These are phyloP conservation scores for Didymella segeticola DNA, from an alignment of 2,329 filamentous ascomycete species.

Conservation along the genomic window DNA sequence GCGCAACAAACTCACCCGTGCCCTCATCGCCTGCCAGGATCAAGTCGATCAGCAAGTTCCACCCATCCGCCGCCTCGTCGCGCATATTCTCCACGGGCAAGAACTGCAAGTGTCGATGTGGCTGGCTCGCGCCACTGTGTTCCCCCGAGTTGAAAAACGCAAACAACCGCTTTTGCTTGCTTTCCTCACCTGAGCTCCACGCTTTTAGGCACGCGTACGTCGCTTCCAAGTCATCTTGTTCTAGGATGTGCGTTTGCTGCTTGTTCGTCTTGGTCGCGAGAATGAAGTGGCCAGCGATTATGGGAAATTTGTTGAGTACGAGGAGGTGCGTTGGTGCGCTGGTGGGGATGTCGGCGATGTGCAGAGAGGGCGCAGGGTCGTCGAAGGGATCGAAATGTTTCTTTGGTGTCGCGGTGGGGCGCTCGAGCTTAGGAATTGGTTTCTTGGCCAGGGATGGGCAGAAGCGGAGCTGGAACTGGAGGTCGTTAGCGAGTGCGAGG, in stretches of 20 bases:
- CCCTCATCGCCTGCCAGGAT: conserved; percentile 32
- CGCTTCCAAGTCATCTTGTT: conserved; percentile 65
- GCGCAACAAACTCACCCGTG: background rate
- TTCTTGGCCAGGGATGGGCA: conserved; percentile 73
- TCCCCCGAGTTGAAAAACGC: conserved; percentile 75
- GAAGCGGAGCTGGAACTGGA: conserved; percentile 75
- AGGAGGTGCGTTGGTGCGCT: conserved; percentile 62
- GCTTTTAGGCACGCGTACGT: conserved; percentile 68
- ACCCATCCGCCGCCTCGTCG: conserved; percentile 49
- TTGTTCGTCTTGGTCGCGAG: conserved; percentile 70
- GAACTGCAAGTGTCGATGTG: conserved; percentile 76
- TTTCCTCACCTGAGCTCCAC: conserved; percentile 55
- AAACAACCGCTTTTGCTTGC: conserved; percentile 56
- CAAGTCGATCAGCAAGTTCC: conserved; percentile 59
- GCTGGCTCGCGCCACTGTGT: conserved; percentile 73
- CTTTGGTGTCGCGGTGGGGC: conserved; percentile 19
- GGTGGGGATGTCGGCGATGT: conserved; percentile 60
- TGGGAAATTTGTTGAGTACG: conserved; percentile 77
- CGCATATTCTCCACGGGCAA: conserved; percentile 70
- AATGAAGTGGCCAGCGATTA: conserved; percentile 75
- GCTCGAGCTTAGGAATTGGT: conserved; percentile 56
- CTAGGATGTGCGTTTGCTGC: conserved; percentile 69
- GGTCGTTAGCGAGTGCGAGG: conserved; percentile 20
- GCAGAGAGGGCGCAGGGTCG: conserved; percentile 60
- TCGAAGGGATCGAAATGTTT: conserved; percentile 67